Percentiles rank a stretch among this genome's conserved stretches.
phyloP scores from a whole-genome alignment of 2,329 filamentous ascomycete genomes.

The Botryotinia narcissicola region DNA sequence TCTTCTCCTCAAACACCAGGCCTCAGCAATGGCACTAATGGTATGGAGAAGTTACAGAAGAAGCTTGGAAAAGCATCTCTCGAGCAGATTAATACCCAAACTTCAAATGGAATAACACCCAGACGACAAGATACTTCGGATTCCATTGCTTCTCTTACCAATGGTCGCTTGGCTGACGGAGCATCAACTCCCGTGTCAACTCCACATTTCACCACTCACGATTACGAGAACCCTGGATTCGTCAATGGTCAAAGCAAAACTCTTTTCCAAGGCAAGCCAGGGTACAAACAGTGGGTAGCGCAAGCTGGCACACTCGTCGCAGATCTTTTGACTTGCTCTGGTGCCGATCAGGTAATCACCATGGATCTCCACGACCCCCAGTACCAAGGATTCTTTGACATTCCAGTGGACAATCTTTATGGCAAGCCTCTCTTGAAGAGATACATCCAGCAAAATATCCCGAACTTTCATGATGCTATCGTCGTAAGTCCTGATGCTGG shows the following conservation, averaged over 20 bases:
- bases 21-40: constrained; percentile 52
- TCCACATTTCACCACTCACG: constrained; percentile 56
- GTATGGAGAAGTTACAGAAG: constrained; percentile 67
- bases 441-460: constrained; percentile 75
- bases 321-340: constrained; percentile 90
- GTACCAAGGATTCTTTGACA: constrained; percentile 98
- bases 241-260: constrained; percentile 48
- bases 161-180: constrained; percentile 31
- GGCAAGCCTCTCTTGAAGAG: constrained; percentile 70
- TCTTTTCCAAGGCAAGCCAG: constrained; percentile 77
- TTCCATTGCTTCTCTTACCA: constrained; percentile 39
- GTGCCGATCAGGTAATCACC: constrained; percentile 94
- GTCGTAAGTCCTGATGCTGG: constrained; percentile 96
- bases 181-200: constrained; percentile 30
- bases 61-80: constrained; percentile 67
- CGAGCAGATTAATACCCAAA: constrained; percentile 50
- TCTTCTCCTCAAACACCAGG: constrained; percentile 65
- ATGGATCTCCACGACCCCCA: constrained; percentile 97
- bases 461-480: constrained; percentile 77
- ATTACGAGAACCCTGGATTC: constrained; percentile 58
- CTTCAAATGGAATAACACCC: constrained; percentile 41
- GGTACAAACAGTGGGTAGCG: constrained; percentile 98
- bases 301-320: constrained; percentile 94
- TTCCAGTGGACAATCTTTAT: constrained; percentile 97
- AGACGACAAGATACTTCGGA: constrained; percentile 42